Conservation (phyloP, 2,329 filamentous ascomycete genomes). For the Colletotrichum siamense region DNA sequence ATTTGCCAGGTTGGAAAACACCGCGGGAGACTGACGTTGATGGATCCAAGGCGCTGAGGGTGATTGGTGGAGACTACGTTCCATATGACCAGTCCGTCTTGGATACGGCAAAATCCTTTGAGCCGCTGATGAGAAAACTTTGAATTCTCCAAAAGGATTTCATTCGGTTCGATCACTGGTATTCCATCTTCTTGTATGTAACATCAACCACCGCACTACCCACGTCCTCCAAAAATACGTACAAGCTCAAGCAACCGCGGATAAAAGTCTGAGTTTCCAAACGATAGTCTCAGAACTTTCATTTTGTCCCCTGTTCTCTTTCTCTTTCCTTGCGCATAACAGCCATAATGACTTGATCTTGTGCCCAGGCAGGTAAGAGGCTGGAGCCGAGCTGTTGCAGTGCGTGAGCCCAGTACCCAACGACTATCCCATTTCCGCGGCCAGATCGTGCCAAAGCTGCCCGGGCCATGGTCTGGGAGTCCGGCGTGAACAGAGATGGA, state of each 20-base stretch:
- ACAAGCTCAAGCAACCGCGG: too few species aligned
- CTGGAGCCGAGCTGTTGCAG: neutral
- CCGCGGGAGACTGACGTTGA: neutral
- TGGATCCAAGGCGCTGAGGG: neutral
- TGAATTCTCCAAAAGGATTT: neutral
- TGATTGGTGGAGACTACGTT: neutral
- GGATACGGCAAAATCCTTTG: neutral
- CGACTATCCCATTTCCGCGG: neutral
- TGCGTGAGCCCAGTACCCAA: neutral
- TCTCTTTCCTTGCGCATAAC: neutral
- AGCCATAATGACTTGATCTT: neutral
- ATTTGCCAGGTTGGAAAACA: conserved; percentile 28
- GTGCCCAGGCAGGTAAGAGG: neutral
- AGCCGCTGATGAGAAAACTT: neutral
- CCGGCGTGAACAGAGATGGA: neutral
- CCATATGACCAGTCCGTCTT: neutral
- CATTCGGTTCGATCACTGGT: neutral
- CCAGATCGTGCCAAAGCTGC: neutral
- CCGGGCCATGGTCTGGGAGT: neutral
- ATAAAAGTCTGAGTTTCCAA: neutral
- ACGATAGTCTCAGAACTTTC: rapidly evolving
- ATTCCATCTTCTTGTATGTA: too few species aligned
- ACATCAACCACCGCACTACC: too few species aligned
- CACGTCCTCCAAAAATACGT: too few species aligned
- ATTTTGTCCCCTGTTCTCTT: neutral